Evolutionary conservation across 1,139 yeast species (phyloP).

Genomic region (Geotrichum candidum): DNA sequence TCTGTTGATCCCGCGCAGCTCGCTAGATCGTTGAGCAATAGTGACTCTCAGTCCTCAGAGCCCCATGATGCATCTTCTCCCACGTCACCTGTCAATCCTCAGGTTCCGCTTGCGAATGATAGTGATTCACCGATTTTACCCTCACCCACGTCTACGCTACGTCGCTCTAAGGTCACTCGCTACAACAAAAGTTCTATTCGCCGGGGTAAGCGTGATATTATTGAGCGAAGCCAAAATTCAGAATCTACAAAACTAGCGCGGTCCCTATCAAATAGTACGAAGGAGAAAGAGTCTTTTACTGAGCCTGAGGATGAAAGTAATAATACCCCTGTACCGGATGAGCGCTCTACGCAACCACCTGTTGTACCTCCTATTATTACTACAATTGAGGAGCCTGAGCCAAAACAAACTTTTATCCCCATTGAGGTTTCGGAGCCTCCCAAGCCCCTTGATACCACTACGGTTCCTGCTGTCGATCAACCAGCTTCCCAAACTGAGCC

Average conservation of each 20-base stretch:
- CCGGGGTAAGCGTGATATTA: constrained; percentile 19
- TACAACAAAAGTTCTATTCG: constrained; percentile 26
- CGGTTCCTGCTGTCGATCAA: constrained; percentile 6
- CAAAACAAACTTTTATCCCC: neutral
- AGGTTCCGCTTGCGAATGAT: constrained; percentile 25
- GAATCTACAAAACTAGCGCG: neutral
- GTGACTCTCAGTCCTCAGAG: constrained; percentile 3
- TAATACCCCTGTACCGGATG: neutral
- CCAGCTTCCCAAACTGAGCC: constrained; percentile 9
- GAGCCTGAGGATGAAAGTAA: neutral
- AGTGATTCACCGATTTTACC: constrained; percentile 30
- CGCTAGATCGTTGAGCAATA: constrained; percentile 24
- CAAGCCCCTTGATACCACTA: constrained; percentile 4
- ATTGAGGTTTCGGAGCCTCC: constrained; percentile 3
- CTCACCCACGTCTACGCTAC: constrained; percentile 28
- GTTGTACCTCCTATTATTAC: neutral
- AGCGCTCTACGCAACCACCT: neutral
- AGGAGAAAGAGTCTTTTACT: neutral
- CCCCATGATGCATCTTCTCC: constrained; percentile 6
- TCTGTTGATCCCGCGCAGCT: constrained; percentile 33
- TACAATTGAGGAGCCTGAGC: neutral
- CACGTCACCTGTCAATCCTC: constrained; percentile 14
- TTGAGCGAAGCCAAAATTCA: neutral
- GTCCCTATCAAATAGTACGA: neutral
- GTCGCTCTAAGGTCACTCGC: constrained; percentile 28